A percentile compares a stretch with the other conserved stretches of the same genome.
These are phyloP conservation scores for Haplographium delicatum DNA, from an alignment of 495 filamentous ascomycete species.

Conservation along the genomic window DNA sequence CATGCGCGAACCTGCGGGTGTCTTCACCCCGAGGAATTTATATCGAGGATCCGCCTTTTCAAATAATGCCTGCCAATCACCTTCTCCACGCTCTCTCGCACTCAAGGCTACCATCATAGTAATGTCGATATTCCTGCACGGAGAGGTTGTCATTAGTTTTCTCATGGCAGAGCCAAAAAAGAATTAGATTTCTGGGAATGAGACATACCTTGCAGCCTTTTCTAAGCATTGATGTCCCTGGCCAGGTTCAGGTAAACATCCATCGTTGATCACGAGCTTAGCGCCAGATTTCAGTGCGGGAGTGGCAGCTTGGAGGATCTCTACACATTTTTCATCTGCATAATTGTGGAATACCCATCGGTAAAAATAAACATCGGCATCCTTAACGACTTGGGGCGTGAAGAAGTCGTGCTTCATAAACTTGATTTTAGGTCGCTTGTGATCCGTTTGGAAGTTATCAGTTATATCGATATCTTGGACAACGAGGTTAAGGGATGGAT, in stretches of 20 bases:
- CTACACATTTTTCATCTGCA: conserved; percentile 29
- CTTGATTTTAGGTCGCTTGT: conserved; percentile 23
- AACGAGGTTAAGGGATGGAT: conserved; percentile 25
- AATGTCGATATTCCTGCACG: background rate
- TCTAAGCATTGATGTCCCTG: background rate
- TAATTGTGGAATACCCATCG: conserved; percentile 46
- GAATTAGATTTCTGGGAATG: background rate
- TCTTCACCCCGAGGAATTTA: background rate
- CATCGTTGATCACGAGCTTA: background rate
- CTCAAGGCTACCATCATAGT: background rate
- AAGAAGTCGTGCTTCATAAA: conserved; percentile 41
- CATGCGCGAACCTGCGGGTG: background rate
- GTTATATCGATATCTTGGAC: conserved; percentile 24
- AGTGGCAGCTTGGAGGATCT: conserved; percentile 35
- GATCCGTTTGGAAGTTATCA: background rate
- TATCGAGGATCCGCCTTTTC: background rate
- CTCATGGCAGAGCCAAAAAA: background rate
- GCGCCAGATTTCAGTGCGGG: conserved; percentile 31
- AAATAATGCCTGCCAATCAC: background rate
- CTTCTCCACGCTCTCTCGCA: background rate
- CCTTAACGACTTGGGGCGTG: conserved; percentile 33
- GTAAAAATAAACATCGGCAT: conserved; percentile 44
- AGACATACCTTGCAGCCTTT: background rate
- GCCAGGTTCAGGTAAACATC: background rate
- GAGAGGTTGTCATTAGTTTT: background rate